phyloP scores from a whole-genome alignment of 2,329 filamentous ascomycete genomes.

The Sclerotiophoma versabilis region DNA sequence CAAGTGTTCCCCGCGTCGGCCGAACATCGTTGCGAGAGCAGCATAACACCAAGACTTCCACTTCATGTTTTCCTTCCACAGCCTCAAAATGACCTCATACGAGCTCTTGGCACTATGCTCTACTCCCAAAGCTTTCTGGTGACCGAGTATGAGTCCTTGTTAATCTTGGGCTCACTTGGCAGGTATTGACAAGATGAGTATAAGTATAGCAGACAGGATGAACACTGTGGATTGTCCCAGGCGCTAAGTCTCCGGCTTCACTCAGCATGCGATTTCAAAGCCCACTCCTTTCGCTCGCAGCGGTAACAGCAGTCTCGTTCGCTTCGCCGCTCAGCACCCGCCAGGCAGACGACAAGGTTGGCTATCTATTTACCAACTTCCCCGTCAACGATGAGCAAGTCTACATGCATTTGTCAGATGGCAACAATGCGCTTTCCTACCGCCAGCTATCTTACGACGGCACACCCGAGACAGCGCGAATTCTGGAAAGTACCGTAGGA shows the following conservation, averaged over 20 bases:
- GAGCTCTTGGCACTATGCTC: not conserved
- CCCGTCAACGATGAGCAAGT: conserved; percentile 14
- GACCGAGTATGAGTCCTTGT: not conserved
- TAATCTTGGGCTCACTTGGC: conserved; percentile 3
- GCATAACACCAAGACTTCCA: not conserved
- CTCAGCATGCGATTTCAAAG: not conserved
- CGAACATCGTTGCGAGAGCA: conserved; percentile 1
- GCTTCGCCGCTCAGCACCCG: conserved; percentile 1
- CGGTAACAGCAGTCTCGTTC: not conserved
- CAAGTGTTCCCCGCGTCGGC: conserved; percentile 1
- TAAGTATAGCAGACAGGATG: not conserved
- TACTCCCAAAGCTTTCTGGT: not conserved
- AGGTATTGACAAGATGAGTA: not conserved
- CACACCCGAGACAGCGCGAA: conserved; percentile 4
- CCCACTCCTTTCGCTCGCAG: not conserved
- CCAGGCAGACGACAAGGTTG: conserved; percentile 12
- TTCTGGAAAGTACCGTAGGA: conserved; percentile 7
- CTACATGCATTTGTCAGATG: conserved; percentile 15
- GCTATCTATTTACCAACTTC: conserved; percentile 13
- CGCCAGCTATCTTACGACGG: conserved; percentile 10
- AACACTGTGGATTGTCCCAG: not conserved
- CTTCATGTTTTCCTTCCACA: not conserved
- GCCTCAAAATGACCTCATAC: conserved; percentile 6
- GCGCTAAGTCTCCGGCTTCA: no score
- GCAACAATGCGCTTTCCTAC: conserved; percentile 12